Base-by-base conservation (phyloP, 768 basidiomycete species). In the Hygrocybe punicea region DNA sequence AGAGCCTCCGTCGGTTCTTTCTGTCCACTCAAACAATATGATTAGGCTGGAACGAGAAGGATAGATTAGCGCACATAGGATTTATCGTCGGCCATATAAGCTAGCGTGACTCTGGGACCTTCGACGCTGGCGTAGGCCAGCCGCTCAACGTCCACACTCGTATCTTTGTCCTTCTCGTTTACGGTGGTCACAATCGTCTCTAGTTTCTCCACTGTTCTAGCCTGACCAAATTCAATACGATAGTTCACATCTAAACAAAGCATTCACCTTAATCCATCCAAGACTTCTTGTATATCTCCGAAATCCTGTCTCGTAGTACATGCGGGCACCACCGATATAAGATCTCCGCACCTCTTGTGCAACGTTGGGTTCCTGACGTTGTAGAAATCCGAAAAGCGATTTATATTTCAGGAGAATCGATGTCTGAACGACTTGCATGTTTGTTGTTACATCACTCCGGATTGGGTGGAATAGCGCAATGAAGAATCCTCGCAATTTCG, bases 251-350 rank as follows among this genome's bases (percentile, higher is more conserved):
- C 34, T 48, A 21, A 53, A 54, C 51, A 29, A 57, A 21, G 40
- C 16, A 51, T 74, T 49, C 44, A 89, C 89, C 79, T 89, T 91
- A 51, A 98, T 80, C 71, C 79, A 84, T 35, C 85, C 82, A 47
- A 99, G 75, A 66, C 86, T 88, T 45, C 97, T 79, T 21, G 86
- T 81, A 69, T 98, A 99, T 42, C 97, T 77, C 59, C 97, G 78
- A 69, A 98, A 95, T 1, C 89, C 92, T 19, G 97, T 98, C 73
- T 99, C 97, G 58, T 93, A 98, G 69, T 97, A 99, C 19, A 91
- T 81, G 39, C 94, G 84, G 13, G 91, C 88, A 24, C 89, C 84
- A 34, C 82, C 82, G 25, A 89, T 75, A 69, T 99, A 99, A 2
- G 91, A 86, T 51, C 92, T 79, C 68, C 93, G 93, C 21, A 99